Base-by-base conservation (phyloP, 495 filamentous ascomycete species). In the Aspergillus ostianus region DNA sequence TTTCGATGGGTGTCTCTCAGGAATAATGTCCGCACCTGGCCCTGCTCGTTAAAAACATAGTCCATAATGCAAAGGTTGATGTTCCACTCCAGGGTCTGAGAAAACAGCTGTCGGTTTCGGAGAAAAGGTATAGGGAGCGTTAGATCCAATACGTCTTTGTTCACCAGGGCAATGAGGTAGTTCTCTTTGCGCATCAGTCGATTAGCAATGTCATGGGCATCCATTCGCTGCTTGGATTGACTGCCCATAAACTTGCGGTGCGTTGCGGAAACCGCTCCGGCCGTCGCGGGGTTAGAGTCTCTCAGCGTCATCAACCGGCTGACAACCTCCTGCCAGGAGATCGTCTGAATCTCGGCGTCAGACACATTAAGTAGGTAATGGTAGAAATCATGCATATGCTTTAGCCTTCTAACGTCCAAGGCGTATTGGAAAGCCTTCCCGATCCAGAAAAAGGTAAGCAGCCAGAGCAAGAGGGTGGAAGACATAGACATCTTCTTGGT, bases 171-270 rank as follows among this genome's bases (percentile, higher is more conserved):
- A 67, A 98, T 97, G 62, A 97, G 77, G 64, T 97, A 98, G 66
- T 98, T 98, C 59, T 97, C 94, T 67, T 89, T 87, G 63, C 94
- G 88, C 94, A 98, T 98, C 51, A 98, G 73, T 50, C 94, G 87
- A 68, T 97, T 98, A 8, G 94, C 95, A 70, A 98, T 97, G 70
- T 97, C 93, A 63, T 96, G 90, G 4, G 94, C 94, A 76, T 98
- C 94, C 73, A 98, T 88, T 53, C 94, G 83, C 76, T 98, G 90
- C 72, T 97, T 97, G 19, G 94, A 96, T 64, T 93, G 91, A 63
- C 82, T 90, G 41, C 89, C 89, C 47, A 94, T 74, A 61, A 86
- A 93, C 55, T 80, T 84, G 49, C 89, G 84, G 63, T 85, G 82
- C 48, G 76, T 75, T 6, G 84, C 73, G 50, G 81, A 80, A n/a